These are phyloP conservation scores for Cetradonia linearis DNA, from an alignment of 495 filamentous ascomycete genomes.

Conservation along the genomic window DNA sequence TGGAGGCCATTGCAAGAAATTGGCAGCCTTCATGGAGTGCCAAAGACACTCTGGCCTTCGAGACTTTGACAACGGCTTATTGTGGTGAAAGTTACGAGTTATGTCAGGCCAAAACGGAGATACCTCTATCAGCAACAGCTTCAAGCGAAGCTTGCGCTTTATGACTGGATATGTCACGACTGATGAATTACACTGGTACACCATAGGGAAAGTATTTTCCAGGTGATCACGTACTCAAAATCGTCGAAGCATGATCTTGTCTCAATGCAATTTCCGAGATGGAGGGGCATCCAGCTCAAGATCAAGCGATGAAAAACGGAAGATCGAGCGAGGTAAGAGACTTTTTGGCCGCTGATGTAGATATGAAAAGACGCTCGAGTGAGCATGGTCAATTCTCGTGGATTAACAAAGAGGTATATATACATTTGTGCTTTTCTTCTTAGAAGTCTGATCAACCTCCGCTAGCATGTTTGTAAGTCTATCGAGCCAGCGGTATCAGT, in stretches of 20 bases:
- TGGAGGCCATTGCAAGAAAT: neutral
- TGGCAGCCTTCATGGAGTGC: neutral
- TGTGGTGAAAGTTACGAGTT: neutral
- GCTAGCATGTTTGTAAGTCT: neutral
- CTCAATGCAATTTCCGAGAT: constrained; percentile 33
- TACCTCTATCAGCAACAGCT: neutral
- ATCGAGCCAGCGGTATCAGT: constrained; percentile 37
- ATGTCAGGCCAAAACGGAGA: neutral
- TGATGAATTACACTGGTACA: constrained; percentile 43
- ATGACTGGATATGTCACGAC: constrained; percentile 41
- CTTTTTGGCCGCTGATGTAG: constrained; percentile 20
- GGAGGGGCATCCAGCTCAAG: constrained; percentile 47
- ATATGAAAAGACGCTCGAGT: constrained; percentile 17
- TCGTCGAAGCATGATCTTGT: constrained; percentile 40
- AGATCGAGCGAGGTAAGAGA: constrained; percentile 50
- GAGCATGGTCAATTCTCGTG: constrained; percentile 21
- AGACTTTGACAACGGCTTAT: neutral
- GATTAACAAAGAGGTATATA: neutral
- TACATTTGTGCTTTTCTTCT: neutral
- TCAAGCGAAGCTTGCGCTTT: neutral
- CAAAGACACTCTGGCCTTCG: neutral
- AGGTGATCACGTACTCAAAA: constrained; percentile 45
- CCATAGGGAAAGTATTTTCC: constrained; percentile 29
- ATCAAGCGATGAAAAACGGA: constrained; percentile 38
- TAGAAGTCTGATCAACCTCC: neutral